Evolutionary conservation across 257 asterid species (phyloP), one percentile per base, ranked within the genome.

Genomic region (Plantago ovata): DNA sequence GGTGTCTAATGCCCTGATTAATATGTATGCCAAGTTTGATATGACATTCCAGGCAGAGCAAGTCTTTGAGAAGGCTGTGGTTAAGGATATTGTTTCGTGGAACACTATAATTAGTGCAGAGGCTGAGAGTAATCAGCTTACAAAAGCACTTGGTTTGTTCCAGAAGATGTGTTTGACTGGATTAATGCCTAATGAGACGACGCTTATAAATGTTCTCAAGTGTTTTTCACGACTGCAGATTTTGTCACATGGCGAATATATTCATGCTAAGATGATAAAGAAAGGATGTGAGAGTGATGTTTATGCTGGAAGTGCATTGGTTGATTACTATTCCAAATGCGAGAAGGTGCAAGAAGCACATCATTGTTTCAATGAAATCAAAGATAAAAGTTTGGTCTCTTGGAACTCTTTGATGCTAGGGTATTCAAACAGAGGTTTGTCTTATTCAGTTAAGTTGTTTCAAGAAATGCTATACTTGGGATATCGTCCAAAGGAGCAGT

Each of bases 341-440:
- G 79, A 65, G 50, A 72, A 71, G 67, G 15, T 81, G 70, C 77
- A 74, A 63, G 81, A 75, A 58, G 93, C 96, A 7, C 78, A 43
- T 28, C 13, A 32, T 47, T 92, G 98, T 65, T 87, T 85, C 61
- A 77, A 77, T 41, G 76, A 69, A 62, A 83, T 92, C 69, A 61
- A 69, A 13, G 71, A 69, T 56, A 91, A 85, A 67, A 92, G 70
- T 61, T 43, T 59, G 64, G 95, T 84, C 58, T 79, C 89, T 20
- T 87, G 95, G 96, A 90, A 87, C 66, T 72, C 89, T 0, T 67
- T 92, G 80, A 73, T 92, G 81, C 51, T 71, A 12, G 95, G 81
- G 38, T 92, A 81, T 70, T 78, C n/a, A n/a, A n/a, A 78, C 56
- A 51, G 13, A 38, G 88, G 75, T 28, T 69, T 85, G 53, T 75